A percentile compares a stretch with the other conserved stretches of the same genome.
Conservation (phyloP, 1,139 yeast species). For the Pneumocystis canis region DNA sequence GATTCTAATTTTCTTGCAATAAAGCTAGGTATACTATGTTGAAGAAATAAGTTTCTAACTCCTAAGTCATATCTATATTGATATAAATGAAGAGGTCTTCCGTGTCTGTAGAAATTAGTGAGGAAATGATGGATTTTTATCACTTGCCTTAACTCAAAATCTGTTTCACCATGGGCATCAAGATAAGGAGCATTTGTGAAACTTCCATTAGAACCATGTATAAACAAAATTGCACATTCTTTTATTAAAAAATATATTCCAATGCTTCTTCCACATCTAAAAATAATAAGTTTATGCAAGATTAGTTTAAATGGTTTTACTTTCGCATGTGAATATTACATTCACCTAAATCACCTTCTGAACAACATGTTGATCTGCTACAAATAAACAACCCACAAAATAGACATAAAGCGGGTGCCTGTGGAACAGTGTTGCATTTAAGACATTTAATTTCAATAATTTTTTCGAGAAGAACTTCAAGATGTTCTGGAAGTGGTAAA, state of each 20-base stretch:
- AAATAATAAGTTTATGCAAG: slow-evolving; percentile 27
- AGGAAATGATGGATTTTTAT: not conserved
- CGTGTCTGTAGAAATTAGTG: slow-evolving; percentile 31
- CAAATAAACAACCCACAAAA: slow-evolving; percentile 64
- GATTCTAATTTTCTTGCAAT: slow-evolving; percentile 44
- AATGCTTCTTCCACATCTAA: slow-evolving; percentile 40
- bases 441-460: slow-evolving; percentile 11
- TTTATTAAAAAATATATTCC: slow-evolving; percentile 73
- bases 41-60: slow-evolving; percentile 56
- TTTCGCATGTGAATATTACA: slow-evolving; percentile 9
- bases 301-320: not conserved
- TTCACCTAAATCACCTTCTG: slow-evolving; percentile 12
- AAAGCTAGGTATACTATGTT: slow-evolving; percentile 61
- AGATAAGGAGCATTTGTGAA: slow-evolving; percentile 74
- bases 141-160: slow-evolving; percentile 40
- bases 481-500: slow-evolving; percentile 12
- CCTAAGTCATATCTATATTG: slow-evolving; percentile 52
- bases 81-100: slow-evolving; percentile 58
- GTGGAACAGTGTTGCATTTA: slow-evolving; percentile 30
- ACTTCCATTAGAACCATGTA: slow-evolving; percentile 51
- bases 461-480: slow-evolving; percentile 9
- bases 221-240: slow-evolving; percentile 50
- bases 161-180: slow-evolving; percentile 77
- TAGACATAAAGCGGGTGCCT: slow-evolving; percentile 77
- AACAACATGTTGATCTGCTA: slow-evolving; percentile 44